Percentiles rank a stretch among this genome's conserved stretches.
Conservation (phyloP, 1,284 basidiomycete species). For the Caloboletus firmus region DNA sequence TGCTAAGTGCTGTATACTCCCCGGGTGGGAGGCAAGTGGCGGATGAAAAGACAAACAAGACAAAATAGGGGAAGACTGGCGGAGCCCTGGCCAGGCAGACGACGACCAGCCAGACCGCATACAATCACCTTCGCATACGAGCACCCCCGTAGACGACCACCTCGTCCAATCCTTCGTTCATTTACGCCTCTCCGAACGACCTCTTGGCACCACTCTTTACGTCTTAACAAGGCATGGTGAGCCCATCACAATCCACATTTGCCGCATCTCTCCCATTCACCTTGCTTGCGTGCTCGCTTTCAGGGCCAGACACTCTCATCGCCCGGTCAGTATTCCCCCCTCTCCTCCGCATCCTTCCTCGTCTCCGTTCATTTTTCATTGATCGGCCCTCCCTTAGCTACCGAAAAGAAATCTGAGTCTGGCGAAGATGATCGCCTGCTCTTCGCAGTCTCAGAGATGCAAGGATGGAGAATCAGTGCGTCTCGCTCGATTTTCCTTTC, state of each 20-base stretch:
- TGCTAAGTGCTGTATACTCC: too few species aligned
- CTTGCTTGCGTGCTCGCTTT: neutral
- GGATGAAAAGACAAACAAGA: constrained; percentile 32
- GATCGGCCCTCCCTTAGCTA: constrained; percentile 50
- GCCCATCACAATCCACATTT: constrained; percentile 9
- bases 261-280: constrained; percentile 8
- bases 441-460: constrained; percentile 95
- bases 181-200: constrained; percentile 1
- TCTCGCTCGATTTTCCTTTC: constrained; percentile 16
- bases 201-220: constrained; percentile 22
- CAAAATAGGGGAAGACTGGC: constrained; percentile 29
- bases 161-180: neutral
- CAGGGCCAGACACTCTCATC: constrained; percentile 75
- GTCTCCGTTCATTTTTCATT: constrained; percentile 6
- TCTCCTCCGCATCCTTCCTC: neutral
- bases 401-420: constrained; percentile 80
- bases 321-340: constrained; percentile 50
- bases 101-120: constrained; percentile 17
- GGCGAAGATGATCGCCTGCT: constrained; percentile 79
- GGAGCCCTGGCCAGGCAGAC: neutral
- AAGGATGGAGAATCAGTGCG: constrained; percentile 98
- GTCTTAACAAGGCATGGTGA: constrained; percentile 36
- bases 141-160: constrained; percentile 3
- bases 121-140: constrained; percentile 19
- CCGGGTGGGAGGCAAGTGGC: too few species aligned